Evolutionary conservation across 176 grass and related monocot species (phyloP), one percentile per base, ranked within the genome.

Genomic region (Bonia amplexicaulis): DNA sequence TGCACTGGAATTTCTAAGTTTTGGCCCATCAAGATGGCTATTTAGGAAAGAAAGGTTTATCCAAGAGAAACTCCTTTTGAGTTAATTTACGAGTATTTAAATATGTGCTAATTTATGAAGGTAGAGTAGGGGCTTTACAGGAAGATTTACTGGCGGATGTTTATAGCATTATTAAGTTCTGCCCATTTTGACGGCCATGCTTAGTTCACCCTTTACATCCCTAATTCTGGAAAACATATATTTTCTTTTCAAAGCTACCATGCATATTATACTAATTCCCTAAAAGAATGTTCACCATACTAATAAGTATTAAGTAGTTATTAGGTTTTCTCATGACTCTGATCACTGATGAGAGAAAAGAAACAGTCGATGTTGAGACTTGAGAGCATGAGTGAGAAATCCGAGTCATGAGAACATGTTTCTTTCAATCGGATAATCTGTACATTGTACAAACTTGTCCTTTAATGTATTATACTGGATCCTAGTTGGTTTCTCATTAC

Each of bases 51-150:
- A 73, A 74, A 82, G 7, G 26, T 83, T 54, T 23, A 74, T 59
- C 33, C 42, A 71, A 65, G 29, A 80, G 26, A 33, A 52, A 53
- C 17, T 60, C 59, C 7, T 57, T 75, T 58, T 87, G 27, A 80
- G 49, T 29, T 73, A 75, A 39, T 84, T 75, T 89, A 57, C 59
- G 47, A 48, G 37, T 63, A 69, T 19, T 80, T 69, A 49, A 78
- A 44, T 37, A 26, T 64, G 66, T 48, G 31, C 23, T 70, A 69
- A 74, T 77, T 66, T 74, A 49, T 89, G 66, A 40, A 65, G 7
- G 35, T 66, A 22, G 1, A 60, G 49, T 85, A 69, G 37, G 40
- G 65, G 54, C n/a, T 86, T 40, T 71, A 29, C 23, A 66, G n/a
- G 48, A 63, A 52, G 29, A 12, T 12, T 25, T 60, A 60, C 51